Evolutionary conservation across 352 stramenopile genomes (phyloP).

Genomic region (Globisporangium perplexum): DNA sequence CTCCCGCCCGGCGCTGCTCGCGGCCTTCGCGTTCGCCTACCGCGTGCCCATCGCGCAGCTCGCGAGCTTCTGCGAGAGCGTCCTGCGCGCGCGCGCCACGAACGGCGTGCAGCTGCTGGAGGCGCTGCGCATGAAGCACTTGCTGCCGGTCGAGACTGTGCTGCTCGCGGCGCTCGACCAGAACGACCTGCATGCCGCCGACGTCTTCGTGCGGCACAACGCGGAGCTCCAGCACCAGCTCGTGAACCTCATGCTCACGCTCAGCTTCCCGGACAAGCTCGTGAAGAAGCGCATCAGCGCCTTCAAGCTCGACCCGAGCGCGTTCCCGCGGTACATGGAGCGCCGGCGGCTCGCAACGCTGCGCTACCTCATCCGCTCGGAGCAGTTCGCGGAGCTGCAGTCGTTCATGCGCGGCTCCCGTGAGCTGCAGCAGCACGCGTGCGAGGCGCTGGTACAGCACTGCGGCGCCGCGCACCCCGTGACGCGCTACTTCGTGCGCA

Average conservation of each 20-base stretch:
- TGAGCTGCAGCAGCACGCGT: slow-evolving; percentile 41
- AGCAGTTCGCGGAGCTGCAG: slow-evolving; percentile 54
- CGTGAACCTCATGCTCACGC: slow-evolving; percentile 46
- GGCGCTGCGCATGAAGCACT: slow-evolving; percentile 28
- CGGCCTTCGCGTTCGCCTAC: slow-evolving; percentile 40
- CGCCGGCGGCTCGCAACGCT: slow-evolving; percentile 42
- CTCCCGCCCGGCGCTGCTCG: slow-evolving; percentile 26
- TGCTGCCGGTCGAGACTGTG: slow-evolving; percentile 34
- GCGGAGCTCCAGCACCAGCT: slow-evolving; percentile 31
- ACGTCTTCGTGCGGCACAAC: slow-evolving; percentile 43
- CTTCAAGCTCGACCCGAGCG: slow-evolving; percentile 45
- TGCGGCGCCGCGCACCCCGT: slow-evolving; percentile 27
- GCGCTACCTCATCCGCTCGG: slow-evolving; percentile 55
- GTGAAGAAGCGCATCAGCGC: slow-evolving; percentile 63
- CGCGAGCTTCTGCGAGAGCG: slow-evolving; percentile 19
- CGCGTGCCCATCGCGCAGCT: slow-evolving; percentile 22
- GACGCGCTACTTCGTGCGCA: slow-evolving; percentile 54
- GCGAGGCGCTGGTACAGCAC: slow-evolving; percentile 45
- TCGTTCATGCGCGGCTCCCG: slow-evolving; percentile 23
- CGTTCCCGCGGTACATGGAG: slow-evolving; percentile 54
- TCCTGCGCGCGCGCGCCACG: slow-evolving; percentile 22
- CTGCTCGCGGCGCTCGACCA: slow-evolving; percentile 35
- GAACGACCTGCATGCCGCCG: slow-evolving; percentile 49
- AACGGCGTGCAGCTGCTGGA: slow-evolving; percentile 45
- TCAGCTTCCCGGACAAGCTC: slow-evolving; percentile 47